Evolutionary conservation across 163 green algal species (phyloP), one percentile per base, ranked within the genome.

Genomic region (Chlamydomonas reinhardtii): DNA sequence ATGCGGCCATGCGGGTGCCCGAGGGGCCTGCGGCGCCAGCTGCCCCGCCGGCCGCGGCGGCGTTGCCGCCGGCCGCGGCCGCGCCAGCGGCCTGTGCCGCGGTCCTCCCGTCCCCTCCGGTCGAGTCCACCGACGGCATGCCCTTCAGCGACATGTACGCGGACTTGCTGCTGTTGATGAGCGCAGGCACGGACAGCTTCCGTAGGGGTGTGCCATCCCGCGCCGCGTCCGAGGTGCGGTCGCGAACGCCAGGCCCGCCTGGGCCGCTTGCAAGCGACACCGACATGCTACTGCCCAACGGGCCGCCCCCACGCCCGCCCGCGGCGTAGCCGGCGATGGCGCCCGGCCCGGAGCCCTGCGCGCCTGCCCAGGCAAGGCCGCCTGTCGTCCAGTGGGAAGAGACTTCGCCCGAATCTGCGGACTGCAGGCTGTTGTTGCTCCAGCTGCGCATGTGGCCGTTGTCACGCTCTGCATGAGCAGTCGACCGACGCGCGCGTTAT

Each of bases 111-210:
- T 25, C 48, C 14, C 66, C 22, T 0, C 48, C 78, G 12, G 78
- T 48, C 48, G 66, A 76, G 3, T 76, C 78, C 20, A n/a, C 43
- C 22, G 78, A 85, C n/a, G 78, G 76, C 15, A 31, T 15, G n/a
- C 37, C 78, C 12, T 68, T 70, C 27, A 86, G n/a, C 34, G 79
- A 72, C 69, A 73, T 86, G 79, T 86, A 86, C 14, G 79, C 54
- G 3, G 48, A 69, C 56, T 78, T 86, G 32, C 52, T 71, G 34
- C 56, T 72, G 34, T 48, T 86, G 32, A 34, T 32, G 20, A 86
- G 34, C 27, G 72, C 54, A 2, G 79, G 34, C 0, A 78, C 79
- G 16, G 79, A 86, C 34, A 72, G 6, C 25, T 70, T 17, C 0
- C 79, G 68, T 54, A 73, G 79, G 25, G 79, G 79, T 20, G 79